Evolutionary conservation across 2,329 filamentous ascomycete species (phyloP).

Genomic region (Nigrospora oryzae): DNA sequence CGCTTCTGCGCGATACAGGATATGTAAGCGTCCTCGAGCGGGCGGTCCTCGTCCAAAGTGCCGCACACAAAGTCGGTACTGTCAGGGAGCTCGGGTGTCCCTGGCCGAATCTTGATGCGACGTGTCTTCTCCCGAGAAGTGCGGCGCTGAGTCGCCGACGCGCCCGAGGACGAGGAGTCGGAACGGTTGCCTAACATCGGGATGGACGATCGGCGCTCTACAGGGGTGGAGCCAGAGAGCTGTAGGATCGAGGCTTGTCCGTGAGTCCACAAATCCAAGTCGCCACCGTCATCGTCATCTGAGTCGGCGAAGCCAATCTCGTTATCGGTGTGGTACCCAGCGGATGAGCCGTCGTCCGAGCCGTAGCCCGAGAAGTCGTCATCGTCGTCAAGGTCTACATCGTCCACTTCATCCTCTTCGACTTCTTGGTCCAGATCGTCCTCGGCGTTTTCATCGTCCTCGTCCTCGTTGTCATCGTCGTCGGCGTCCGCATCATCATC

Average conservation of each 20-base stretch:
- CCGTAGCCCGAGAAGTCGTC: slow-evolving; percentile 57
- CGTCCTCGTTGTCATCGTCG: slow-evolving; percentile 35
- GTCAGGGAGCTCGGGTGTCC: slow-evolving; percentile 80
- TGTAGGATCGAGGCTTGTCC: slow-evolving; percentile 29
- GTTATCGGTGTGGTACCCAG: slow-evolving; percentile 69
- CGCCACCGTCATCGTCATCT: slow-evolving; percentile 62
- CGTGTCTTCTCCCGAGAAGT: slow-evolving; percentile 21
- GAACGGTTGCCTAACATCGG: slow-evolving; percentile 36
- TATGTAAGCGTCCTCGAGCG: slow-evolving; percentile 88
- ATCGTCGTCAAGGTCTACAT: slow-evolving; percentile 48
- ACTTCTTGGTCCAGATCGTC: slow-evolving; percentile 42
- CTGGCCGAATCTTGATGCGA: slow-evolving; percentile 51
- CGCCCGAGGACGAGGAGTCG: slow-evolving; percentile 46
- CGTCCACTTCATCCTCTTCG: slow-evolving; percentile 41
- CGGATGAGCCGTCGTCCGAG: slow-evolving; percentile 40
- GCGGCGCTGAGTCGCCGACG: slow-evolving; percentile 21
- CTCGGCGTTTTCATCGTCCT: slow-evolving; percentile 38
- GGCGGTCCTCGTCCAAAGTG: slow-evolving; percentile 89
- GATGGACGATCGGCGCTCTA: slow-evolving; percentile 29
- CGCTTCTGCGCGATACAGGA: slow-evolving; percentile 75
- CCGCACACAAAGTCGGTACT: slow-evolving; percentile 99
- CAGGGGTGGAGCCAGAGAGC: slow-evolving; percentile 24
- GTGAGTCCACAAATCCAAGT: slow-evolving; percentile 51
- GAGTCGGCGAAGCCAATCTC: slow-evolving; percentile 62
- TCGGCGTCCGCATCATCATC: slow-evolving; percentile 28